Base-by-base conservation (phyloP, 768 basidiomycete species). In the Mycena rosella region DNA sequence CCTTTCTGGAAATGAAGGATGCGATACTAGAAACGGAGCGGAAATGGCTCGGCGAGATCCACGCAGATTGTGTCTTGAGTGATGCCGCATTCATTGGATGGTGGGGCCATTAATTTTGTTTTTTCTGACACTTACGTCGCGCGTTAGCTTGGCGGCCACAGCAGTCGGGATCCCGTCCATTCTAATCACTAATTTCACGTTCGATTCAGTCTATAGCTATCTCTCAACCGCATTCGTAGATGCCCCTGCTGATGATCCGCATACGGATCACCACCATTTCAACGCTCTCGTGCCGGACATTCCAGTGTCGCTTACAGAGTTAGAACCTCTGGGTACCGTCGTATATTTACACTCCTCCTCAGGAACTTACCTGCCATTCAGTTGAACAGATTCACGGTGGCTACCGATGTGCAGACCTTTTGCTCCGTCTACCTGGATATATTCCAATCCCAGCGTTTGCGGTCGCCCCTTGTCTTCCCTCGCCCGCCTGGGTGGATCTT, bases 151-250 rank as follows among this genome's bases (percentile, higher is more conserved):
- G 38, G 91, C 92, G 1, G 93, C 91, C 3, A 86, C 88, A 49
- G 75, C 80, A 40, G 85, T 88, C 0, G 83, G 85, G 0, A 81
- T 94, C n/a, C 93, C 92, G 1, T 90, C 90, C 1, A 82, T 89
- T 44, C 80, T 95, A 20, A 85, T 94, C 69, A 93, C 92, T 48
- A 95, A 95, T 79, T 95, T 95, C 75, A 91, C 92, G 0, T 95
- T 94, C 76, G 92, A 95, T 78, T 91, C 92, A 1, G 92, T 93
- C 15, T 95, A 90, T 76, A 91, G 90, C 68, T 93, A 89, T 69
- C 88, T 94, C 22, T 86, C 89, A 5, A 88, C 91, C 0, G 76
- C 83, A 5, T 75, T 89, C 36, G 72, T 85, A n/a, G 87, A 90
- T 60, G 65, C 72, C 26, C 75, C 63, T 62, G 13, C 73, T 62